Conservation (phyloP, 345 rosid genomes). For the Draba incana region DNA sequence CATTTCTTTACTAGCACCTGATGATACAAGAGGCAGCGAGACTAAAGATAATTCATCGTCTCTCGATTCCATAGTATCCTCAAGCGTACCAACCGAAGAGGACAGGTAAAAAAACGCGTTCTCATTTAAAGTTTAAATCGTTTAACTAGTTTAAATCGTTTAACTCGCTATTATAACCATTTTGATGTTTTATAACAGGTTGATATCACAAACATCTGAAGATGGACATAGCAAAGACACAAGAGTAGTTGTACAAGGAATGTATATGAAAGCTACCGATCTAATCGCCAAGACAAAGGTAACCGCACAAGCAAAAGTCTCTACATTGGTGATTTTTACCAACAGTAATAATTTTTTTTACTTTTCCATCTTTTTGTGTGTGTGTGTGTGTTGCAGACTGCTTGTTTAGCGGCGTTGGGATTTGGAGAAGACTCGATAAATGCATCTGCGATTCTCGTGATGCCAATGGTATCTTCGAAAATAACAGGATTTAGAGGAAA, state of each 20-base stretch:
- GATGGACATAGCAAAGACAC: constrained; percentile 64
- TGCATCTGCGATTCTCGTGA: constrained; percentile 93
- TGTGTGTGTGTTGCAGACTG: constrained; percentile 59
- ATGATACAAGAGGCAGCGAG: constrained; percentile 84
- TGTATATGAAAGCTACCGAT: constrained; percentile 54
- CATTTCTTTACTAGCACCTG: constrained; percentile 93
- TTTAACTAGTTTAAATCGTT: too few species aligned
- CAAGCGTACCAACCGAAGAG: constrained; percentile 58
- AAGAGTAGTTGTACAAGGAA: constrained; percentile 64
- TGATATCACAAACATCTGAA: constrained; percentile 53
- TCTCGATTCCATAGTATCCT: constrained; percentile 55
- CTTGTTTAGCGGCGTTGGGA: constrained; percentile 68
- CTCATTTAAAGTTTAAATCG: too few species aligned
- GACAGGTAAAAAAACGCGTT: constrained; percentile 60
- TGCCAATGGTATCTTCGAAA: constrained; percentile 98
- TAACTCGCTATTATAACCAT: constrained; percentile 8
- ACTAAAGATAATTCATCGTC: constrained; percentile 64
- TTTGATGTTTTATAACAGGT: constrained; percentile 44
- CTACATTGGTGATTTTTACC: background rate
- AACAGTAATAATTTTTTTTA: background rate
- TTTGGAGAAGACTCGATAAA: constrained; percentile 88
- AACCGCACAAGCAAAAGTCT: constrained; percentile 19
- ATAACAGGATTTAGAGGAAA: constrained; percentile 85
- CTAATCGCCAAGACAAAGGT: constrained; percentile 83
- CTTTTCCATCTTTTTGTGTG: background rate